Base-by-base conservation (phyloP, 768 basidiomycete species). In the Rhodotorula taiwanensis region DNA sequence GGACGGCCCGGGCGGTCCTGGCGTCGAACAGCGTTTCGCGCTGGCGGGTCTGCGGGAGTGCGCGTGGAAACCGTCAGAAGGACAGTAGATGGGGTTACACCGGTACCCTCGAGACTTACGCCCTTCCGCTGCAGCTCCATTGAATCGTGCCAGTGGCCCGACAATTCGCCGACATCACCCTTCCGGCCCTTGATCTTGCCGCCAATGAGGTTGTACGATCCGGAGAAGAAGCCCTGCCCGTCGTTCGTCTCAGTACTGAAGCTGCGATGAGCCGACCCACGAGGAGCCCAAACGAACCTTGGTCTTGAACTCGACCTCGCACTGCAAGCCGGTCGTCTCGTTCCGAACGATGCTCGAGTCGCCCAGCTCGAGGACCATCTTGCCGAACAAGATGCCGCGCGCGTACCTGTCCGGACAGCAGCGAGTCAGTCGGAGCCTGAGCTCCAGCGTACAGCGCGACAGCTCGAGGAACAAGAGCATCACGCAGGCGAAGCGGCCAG, bases 221-320 rank as follows among this genome's bases (percentile, higher is more conserved):
- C 95, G 1, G 91, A 92, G 77, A 97, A 95, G 81, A 94, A 97
- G 25, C 94, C 94, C 88, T 89, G 72, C 21, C 13, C 0, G n/a
- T n/a, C n/a, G n/a, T n/a, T n/a, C n/a, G n/a, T n/a, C n/a, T n/a
- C n/a, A n/a, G n/a, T n/a, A n/a, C n/a, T n/a, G n/a, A n/a, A n/a
- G n/a, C n/a, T n/a, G n/a, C n/a, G n/a, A 33, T 5, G 18, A 7
- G 45, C 18, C 21, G 18, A 5, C 8, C 16, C 16, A 47, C 23
- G 20, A 36, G 31, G 8, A 6, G 47, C 13, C 10, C 16, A 23
- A 4, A 4, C 78, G 52, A 53, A 88, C 90, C 83, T 95, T 98
- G 44, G 92, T 93, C 81, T 97, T 98, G 80, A 98, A 99, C 70
- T 97, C 91, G 41, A 98, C 78, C 73, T 94, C 91, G 64, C 87